These are phyloP conservation scores for Cenchrus purpureus DNA, from an alignment of 176 grass and related monocot genomes.

Conservation along the genomic window DNA sequence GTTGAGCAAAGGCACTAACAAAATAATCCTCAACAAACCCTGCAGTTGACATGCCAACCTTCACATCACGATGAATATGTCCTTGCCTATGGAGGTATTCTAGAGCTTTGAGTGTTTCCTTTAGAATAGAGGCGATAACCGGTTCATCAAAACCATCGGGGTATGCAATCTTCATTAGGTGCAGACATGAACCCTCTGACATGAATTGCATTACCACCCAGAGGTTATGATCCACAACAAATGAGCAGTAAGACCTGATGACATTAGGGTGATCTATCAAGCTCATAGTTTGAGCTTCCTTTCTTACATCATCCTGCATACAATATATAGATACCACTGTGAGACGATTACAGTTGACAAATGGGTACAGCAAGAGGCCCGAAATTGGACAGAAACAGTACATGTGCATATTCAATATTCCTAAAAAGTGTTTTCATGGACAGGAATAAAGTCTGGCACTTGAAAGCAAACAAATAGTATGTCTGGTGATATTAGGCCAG, in stretches of 20 bases:
- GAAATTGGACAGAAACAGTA: not conserved
- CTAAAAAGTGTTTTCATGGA: not conserved
- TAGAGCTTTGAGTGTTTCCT: slow-evolving; percentile 95
- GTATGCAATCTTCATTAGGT: slow-evolving; percentile 95
- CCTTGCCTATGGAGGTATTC: slow-evolving; percentile 98
- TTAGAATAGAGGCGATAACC: slow-evolving; percentile 86
- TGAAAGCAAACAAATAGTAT: not conserved
- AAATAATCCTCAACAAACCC: not conserved
- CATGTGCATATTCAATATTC: not conserved
- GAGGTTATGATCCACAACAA: slow-evolving; percentile 80
- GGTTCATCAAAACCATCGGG: slow-evolving; percentile 94
- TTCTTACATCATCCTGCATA: slow-evolving; percentile 78
- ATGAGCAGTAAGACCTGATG: slow-evolving; percentile 91
- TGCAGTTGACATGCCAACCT: slow-evolving; percentile 54
- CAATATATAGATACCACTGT: slow-evolving; percentile 18
- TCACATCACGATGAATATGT: slow-evolving; percentile 96
- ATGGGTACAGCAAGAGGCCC: not conserved
- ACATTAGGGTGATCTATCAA: slow-evolving; percentile 97
- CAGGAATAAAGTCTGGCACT: not conserved
- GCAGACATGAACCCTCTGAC: slow-evolving; percentile 93
- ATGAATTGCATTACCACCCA: slow-evolving; percentile 99
- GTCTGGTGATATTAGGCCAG: not conserved
- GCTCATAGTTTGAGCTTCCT: slow-evolving; percentile 97
- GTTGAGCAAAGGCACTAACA: slow-evolving; percentile 27
- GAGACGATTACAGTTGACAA: slow-evolving; percentile 5